Percentiles rank a stretch among this genome's conserved stretches.
These are phyloP conservation scores for Boletus semigastroideus DNA, from an alignment of 1,284 basidiomycete species.

Conservation along the genomic window DNA sequence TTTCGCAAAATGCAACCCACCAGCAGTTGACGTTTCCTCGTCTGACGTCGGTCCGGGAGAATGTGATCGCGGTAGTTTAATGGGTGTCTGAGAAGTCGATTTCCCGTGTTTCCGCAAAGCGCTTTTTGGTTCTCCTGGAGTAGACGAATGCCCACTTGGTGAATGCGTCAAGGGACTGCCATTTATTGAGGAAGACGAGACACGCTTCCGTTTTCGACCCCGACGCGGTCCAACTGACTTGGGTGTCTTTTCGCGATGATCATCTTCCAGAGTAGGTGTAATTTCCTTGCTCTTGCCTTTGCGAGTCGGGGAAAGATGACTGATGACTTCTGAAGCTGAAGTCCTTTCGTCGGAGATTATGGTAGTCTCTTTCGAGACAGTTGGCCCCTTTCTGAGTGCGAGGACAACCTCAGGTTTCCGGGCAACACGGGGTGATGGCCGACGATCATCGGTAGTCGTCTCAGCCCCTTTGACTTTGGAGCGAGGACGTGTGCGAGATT, in stretches of 20 bases:
- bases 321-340: slow-evolving; percentile 1
- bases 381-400: neutral
- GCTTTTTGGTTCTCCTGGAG: slow-evolving; percentile 8
- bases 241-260: slow-evolving; percentile 7
- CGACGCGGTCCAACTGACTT: slow-evolving; percentile 11
- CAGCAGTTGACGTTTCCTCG: slow-evolving; percentile 6
- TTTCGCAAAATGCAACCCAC: slow-evolving; percentile 10
- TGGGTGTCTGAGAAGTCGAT: slow-evolving; percentile 7
- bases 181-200: slow-evolving; percentile 14
- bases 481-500: slow-evolving; percentile 7
- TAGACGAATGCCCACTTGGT: slow-evolving; percentile 22
- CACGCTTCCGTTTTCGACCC: slow-evolving; percentile 26
- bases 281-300: slow-evolving; percentile 25
- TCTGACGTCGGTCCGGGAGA: neutral
- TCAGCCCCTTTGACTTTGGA: slow-evolving; percentile 3
- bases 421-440: neutral
- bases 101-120: slow-evolving; percentile 6
- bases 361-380: slow-evolving; percentile 1
- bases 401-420: slow-evolving; percentile 13
- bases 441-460: slow-evolving; percentile 4
- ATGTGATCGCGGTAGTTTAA: slow-evolving; percentile 1
- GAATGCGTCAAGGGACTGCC: slow-evolving; percentile 4
- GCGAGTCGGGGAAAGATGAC: neutral
- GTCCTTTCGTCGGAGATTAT: neutral
- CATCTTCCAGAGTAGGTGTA: neutral